Evolutionary conservation across 2,329 filamentous ascomycete species (phyloP).

Genomic region (Pezicula radicicola): DNA sequence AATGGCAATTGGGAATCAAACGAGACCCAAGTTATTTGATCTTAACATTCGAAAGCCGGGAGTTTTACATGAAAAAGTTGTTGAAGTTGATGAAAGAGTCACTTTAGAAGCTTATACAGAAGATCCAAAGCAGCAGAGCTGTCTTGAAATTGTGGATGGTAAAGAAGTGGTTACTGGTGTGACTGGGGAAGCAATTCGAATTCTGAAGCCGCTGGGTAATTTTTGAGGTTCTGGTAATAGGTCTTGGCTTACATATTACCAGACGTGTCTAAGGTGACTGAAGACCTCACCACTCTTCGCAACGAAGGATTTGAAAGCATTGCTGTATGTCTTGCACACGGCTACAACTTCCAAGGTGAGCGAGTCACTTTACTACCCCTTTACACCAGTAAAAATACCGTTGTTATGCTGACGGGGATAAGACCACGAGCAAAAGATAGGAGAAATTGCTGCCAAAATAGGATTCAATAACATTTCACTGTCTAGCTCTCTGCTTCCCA

Average conservation of each 20-base stretch:
- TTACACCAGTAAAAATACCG: no score
- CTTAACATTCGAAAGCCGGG: slow-evolving; percentile 36
- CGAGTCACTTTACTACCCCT: slow-evolving; percentile 17
- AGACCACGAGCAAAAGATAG: slow-evolving; percentile 59
- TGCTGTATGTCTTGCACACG: slow-evolving; percentile 65
- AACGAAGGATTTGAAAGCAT: slow-evolving; percentile 59
- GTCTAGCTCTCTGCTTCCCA: slow-evolving; percentile 64
- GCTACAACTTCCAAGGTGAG: slow-evolving; percentile 55
- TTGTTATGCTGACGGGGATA: no score
- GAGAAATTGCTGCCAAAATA: slow-evolving; percentile 58
- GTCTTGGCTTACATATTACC: no score
- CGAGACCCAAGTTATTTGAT: slow-evolving; percentile 65
- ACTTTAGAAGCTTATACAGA: slow-evolving; percentile 69
- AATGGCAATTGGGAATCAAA: slow-evolving; percentile 68
- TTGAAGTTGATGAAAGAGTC: slow-evolving; percentile 69
- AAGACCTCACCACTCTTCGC: slow-evolving; percentile 52
- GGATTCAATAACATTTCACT: slow-evolving; percentile 65
- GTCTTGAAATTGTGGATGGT: slow-evolving; percentile 50
- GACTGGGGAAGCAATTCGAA: slow-evolving; percentile 15
- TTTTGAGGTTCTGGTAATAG: no score
- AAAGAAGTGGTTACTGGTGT: slow-evolving; percentile 12
- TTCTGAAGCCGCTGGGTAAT: slow-evolving; percentile 11
- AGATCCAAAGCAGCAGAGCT: slow-evolving; percentile 70
- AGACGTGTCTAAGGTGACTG: background rate
- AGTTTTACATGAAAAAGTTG: slow-evolving; percentile 48